Percentiles rank a stretch among this genome's conserved stretches.
Evolutionary conservation across 768 basidiomycete species (phyloP).

Genomic region (Plicaturopsis crispa): DNA sequence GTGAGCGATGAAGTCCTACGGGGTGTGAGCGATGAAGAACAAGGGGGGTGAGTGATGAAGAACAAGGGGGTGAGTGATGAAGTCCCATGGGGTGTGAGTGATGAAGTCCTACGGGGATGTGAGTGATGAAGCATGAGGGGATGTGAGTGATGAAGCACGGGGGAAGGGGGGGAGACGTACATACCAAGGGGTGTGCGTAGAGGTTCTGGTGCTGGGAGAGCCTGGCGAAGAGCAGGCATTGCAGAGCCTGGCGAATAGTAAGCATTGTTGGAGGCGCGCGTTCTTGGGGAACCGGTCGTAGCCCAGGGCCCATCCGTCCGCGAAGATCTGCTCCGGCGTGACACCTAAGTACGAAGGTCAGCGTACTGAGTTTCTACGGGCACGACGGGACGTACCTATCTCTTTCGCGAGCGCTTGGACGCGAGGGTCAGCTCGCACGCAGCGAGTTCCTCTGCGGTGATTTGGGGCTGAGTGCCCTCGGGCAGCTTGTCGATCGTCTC

Average conservation of each 20-base stretch:
- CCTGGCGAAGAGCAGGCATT: constrained; percentile 69
- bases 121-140: no score
- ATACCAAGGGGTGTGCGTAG: constrained; percentile 83
- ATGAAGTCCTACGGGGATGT: no score
- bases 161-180: no score
- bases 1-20: no score
- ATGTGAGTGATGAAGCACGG: no score
- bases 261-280: constrained; percentile 70
- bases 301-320: constrained; percentile 89
- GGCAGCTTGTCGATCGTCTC: constrained; percentile 51
- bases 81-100: no score
- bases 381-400: constrained; percentile 74
- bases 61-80: no score
- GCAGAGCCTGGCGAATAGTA: no score
- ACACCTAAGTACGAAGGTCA: constrained; percentile 44
- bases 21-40: no score
- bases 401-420: constrained; percentile 71
- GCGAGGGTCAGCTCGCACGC: constrained; percentile 58
- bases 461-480: constrained; percentile 70
- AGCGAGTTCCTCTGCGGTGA: constrained; percentile 76
- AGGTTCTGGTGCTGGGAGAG: constrained; percentile 75
- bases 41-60: no score
- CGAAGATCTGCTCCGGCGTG: constrained; percentile 58
- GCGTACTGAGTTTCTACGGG: neutral
- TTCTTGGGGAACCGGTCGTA: constrained; percentile 78